Base-by-base conservation (phyloP, 257 asterid genomes). In the Avicennia marina region DNA sequence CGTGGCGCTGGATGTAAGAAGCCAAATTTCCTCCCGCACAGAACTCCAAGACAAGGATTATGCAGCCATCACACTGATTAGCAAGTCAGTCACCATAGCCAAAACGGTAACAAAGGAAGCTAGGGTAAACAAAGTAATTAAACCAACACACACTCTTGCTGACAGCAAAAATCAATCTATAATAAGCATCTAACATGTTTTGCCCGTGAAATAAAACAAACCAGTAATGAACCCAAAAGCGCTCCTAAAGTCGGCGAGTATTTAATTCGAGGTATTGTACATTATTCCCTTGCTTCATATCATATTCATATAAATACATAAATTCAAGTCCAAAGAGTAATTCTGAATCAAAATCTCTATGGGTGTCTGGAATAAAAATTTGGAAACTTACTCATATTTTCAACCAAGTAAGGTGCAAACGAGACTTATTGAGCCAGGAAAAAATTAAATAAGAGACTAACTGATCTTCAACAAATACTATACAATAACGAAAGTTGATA, bases 11-110 rank as follows among this genome's bases (percentile, higher is more conserved):
- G 48, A 78, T 70, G 71, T 70, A 81, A 53, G 78, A 67, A 55
- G 80, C 85, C 33, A 81, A 75, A 69, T 75, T 58, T 17, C 82
- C 85, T 24, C 85, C 82, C 10, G 56, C 67, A 56, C 89, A 81
- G 47, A 75, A 78, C 75, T 81, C 88, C 69, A 75, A 52, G 39
- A 78, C 73, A 49, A 81, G 78, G 54, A 72, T 48, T 16, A 72
- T 47, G 56, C 48, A 59, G 66, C 50, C 74, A 51, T 75, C 77
- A 59, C 49, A 72, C 89, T 78, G 73, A 49, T 25, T 50, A 57
- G 25, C 42, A 53, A 48, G 11, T 25, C 7, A 27, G 21, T 20
- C 38, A 32, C 18, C 44, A 32, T 9, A 53, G 15, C 36, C 18
- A 5, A 24, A 53, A 27, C 24, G 42, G 20, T 21, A 21, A 25